These are phyloP conservation scores for Lanmaoa rubissima DNA, from an alignment of 768 basidiomycete species.

Conservation along the genomic window DNA sequence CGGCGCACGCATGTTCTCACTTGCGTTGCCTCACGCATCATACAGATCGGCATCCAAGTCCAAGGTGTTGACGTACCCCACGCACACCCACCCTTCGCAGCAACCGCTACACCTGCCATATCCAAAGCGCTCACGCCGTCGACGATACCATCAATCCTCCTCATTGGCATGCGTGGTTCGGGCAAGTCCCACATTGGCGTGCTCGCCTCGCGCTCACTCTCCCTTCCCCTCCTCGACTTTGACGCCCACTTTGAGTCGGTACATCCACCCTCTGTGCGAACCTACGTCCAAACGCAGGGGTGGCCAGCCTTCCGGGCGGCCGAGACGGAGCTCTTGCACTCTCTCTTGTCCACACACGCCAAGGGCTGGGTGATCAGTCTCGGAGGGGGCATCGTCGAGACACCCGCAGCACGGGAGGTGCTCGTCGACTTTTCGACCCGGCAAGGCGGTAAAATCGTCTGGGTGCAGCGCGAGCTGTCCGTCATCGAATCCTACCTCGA, in stretches of 20 bases:
- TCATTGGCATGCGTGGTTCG: conserved; percentile 96
- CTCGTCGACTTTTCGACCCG: conserved; percentile 61
- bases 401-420: conserved; percentile 65
- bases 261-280: conserved; percentile 57
- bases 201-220: conserved; percentile 69
- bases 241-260: conserved; percentile 74
- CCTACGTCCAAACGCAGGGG: conserved; percentile 78
- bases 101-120: conserved; percentile 40
- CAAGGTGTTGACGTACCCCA: conserved; percentile 76
- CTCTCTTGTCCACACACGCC: conserved; percentile 57
- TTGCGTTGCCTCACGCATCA: neutral
- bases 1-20: conserved; percentile 2
- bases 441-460: conserved; percentile 70
- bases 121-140: conserved; percentile 22
- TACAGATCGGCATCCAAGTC: conserved; percentile 83
- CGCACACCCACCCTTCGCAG: conserved; percentile 31
- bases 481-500: conserved; percentile 82
- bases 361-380: conserved; percentile 78
- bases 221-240: conserved; percentile 80
- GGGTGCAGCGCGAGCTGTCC: conserved; percentile 75
- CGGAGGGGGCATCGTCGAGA: conserved; percentile 95
- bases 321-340: conserved; percentile 67
- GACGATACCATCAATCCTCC: conserved; percentile 58
- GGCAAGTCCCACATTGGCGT: conserved; percentile 90
- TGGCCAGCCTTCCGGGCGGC: conserved; percentile 89